Base-by-base conservation (phyloP, 768 basidiomycete species). In the Polyporus arcularius region DNA sequence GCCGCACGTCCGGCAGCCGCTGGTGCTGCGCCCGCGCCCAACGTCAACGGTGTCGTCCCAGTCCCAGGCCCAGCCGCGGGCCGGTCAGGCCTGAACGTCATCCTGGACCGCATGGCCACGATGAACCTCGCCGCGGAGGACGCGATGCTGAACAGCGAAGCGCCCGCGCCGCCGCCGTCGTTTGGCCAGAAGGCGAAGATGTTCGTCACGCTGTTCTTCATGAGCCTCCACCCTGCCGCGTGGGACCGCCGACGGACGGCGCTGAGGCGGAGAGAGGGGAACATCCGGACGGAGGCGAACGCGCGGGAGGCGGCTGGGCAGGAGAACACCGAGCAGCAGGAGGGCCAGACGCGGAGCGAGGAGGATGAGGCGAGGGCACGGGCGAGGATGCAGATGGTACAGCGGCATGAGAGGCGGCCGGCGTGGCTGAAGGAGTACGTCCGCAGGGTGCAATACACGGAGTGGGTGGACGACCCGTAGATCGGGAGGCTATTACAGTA, bases 141-240 rank as follows among this genome's bases (percentile, higher is more conserved):
- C 61, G 74, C 76, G 39, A 69, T 81, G 14, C 63, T 91, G 67
- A 78, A 62, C 53, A 63, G 45, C 66, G 77, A 58, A 49, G 65
- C 40, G 9, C 47, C 55, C 3, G 65, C 65, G 16, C 70, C 70
- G 18, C 79, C 82, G 53, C 87, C 87, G 10, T 71, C 74, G 26
- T 57, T 87, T 4, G 66, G 76, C 9, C 84, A 81, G 67, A 87
- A 84, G 67, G 57, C 74, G 26, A 70, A 72, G 46, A 80, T 82
- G 9, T 90, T 92, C 68, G 62, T 84, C 32, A 74, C 76, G 32
- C 73, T 92, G 38, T 73, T 90, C 43, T 39, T 85, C 31, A 75
- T 82, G 35, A 90, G 89, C 15, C 70, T 89, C 39, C 85, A 90
- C 69, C 90, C 90, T 4, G 89, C 88, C 41, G 77, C 89, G 42